Evolutionary conservation across 371 early-diverging fungal genomes (phyloP), one percentile per base, ranked within the genome.

Genomic region (Basidiobolus meristosporus): DNA sequence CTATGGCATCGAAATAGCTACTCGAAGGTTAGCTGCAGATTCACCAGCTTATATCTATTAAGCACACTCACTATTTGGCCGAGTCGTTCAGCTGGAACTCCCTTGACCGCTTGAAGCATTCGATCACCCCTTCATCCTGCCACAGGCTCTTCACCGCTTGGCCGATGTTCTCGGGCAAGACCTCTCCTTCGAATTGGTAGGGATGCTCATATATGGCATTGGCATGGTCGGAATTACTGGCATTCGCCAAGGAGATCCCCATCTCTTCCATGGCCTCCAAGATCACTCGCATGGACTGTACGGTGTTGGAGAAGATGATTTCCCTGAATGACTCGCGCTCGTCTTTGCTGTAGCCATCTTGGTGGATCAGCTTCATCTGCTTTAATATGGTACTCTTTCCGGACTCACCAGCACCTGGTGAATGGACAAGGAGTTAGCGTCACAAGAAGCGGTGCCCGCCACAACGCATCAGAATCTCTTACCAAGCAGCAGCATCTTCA

Each of bases 301-400:
- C 72, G 12, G 81, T 80, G 61, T 95, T 95, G 28, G 82, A 80
- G 50, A 80, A 90, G 46, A 95, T 88, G 45, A 89, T 84, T 52
- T 88, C 88, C 52, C 75, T 87, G 69, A 79, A 91, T 28, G 82
- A 72, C 39, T 78, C 75, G 31, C 82, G 71, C 51, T 91, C 96
- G 30, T 82, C 79, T 18, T 57, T 53, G 36, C 81, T 70, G 64
- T 89, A 95, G 6, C 92, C 88, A 44, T 72, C 77, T 46, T 81
- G 86, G 54, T 92, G 93, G 44, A 95, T 95, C 31, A 91, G 63
- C 53, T 85, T 83, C 90, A 95, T 92, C 54, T 95, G 93, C 56
- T 95, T 95, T 37, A 95, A 55, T 45, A 95, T 87, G 11, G 96
- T 95, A 17, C 82, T 79, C 63, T 95, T 95, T 28, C 96, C 96